Base-by-base conservation (phyloP, 768 basidiomycete species). In the Polyporus arcularius region DNA sequence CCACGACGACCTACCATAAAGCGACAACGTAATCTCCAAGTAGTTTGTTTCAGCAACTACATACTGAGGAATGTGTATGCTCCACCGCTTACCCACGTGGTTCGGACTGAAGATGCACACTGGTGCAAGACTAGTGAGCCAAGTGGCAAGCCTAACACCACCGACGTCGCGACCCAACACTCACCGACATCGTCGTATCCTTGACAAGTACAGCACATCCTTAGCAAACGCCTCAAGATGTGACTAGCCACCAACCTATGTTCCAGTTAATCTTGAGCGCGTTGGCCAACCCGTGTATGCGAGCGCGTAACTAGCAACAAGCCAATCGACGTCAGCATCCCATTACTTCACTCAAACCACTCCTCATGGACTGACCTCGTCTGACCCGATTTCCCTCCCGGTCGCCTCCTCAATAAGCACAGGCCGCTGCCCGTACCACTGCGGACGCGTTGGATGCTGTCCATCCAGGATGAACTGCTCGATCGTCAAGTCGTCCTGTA, bases 51-150 rank as follows among this genome's bases (percentile, higher is more conserved):
- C 9, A 26, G 12, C 18, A 18, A 51, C 16, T 49, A 43, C 28
- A 11, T 16, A 14, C 12, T 50, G 30, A 4, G 15, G 11, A 10
- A 40, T 11, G 5, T 30, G 11, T 11, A 35, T 11, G 3, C 35
- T 35, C 7, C 35, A 35, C 35, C 1, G 65, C 70, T 41, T 38
- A 68, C 69, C 87, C 41, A 88, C 68, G 65, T 88, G 85, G 68
- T 90, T 90, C 28, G 85, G 80, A 61, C 86, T 85, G 71, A 84
- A 87, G 43, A 88, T 68, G 58, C 87, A 75, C 10, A 87, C 88
- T 89, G 62, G 8, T 42, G 6, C 4, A 26, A 43, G 12, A 52
- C n/a, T n/a, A n/a, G 21, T 26, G 21, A 26, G 21, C 21, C 21
- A 26, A 2, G 21, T 26, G 21, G 21, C 21, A 26, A 2, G 2